Percentiles rank a stretch among this genome's conserved stretches.
phyloP scores from a whole-genome alignment of 129 eudicot species.

The Sambucus nigra region DNA sequence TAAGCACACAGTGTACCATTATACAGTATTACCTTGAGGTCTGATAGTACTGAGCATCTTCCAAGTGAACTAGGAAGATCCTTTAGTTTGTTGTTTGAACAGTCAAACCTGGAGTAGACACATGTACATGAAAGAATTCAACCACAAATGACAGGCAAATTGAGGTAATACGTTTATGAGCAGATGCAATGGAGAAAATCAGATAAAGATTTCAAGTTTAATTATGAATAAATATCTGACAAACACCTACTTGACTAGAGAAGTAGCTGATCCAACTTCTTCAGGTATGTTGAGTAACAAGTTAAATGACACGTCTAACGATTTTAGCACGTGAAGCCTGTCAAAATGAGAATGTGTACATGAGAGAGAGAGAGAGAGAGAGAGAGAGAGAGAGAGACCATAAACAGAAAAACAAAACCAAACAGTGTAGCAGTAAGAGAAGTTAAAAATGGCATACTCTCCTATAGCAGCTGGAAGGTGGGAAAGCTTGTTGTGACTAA shows the following conservation, averaged over 20 bases:
- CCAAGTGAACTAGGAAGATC: slow-evolving; percentile 78
- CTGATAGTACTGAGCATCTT: slow-evolving; percentile 54
- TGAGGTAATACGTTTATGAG: slow-evolving; percentile 1
- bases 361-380: neutral
- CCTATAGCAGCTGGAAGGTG: slow-evolving; percentile 87
- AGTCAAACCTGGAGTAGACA: slow-evolving; percentile 55
- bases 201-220: no score
- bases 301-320: slow-evolving; percentile 74
- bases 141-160: neutral
- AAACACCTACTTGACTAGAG: slow-evolving; percentile 74
- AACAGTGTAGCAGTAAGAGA: neutral
- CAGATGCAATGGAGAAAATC: neutral
- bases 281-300: slow-evolving; percentile 48
- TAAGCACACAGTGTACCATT: slow-evolving; percentile 6
- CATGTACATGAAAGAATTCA: slow-evolving; percentile 9
- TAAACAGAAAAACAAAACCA: neutral
- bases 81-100: slow-evolving; percentile 70
- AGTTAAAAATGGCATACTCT: slow-evolving; percentile 47
- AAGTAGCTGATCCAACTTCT: slow-evolving; percentile 70
- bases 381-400: neutral
- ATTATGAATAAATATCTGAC: neutral
- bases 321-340: slow-evolving; percentile 76
- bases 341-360: neutral
- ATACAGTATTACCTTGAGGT: slow-evolving; percentile 58
- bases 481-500: slow-evolving; percentile 85